Evolutionary conservation across 345 rosid species (phyloP).

Genomic region (Noccaea bulbosa): DNA sequence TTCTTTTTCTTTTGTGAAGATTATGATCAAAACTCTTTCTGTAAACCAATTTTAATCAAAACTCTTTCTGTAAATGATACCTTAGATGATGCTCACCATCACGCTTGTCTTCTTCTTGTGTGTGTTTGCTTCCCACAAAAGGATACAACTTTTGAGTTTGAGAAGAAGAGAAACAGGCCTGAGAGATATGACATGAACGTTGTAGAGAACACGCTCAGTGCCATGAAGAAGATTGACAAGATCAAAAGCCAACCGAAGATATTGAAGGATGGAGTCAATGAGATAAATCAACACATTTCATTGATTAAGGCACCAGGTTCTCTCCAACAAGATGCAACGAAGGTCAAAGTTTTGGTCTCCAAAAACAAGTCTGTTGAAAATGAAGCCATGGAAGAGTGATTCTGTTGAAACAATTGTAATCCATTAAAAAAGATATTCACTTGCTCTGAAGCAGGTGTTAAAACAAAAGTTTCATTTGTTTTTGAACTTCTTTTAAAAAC

Average conservation of each 20-base stretch:
- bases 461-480: background rate
- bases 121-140: constrained; percentile 29
- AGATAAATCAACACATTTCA: constrained; percentile 48
- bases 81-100: background rate
- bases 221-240: constrained; percentile 89
- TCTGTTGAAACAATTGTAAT: background rate
- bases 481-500: background rate
- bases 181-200: constrained; percentile 92
- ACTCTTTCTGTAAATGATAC: too few relatives aligned
- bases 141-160: constrained; percentile 95
- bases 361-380: constrained; percentile 51
- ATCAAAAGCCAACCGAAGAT: constrained; percentile 56
- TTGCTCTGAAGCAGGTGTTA: background rate
- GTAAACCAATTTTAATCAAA: too few relatives aligned
- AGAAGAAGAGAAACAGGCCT: constrained; percentile 94
- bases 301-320: constrained; percentile 49
- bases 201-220: constrained; percentile 69
- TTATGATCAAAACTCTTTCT: background rate
- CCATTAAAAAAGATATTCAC: constrained; percentile 6
- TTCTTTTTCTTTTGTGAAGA: too few relatives aligned
- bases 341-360: constrained; percentile 62
- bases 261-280: constrained; percentile 46
- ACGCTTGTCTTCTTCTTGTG: constrained; percentile 8
- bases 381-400: constrained; percentile 80
- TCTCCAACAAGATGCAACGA: constrained; percentile 30